Evolutionary conservation across 768 basidiomycete species (phyloP), one percentile per base, ranked within the genome.

Genomic region (Termitomyces sp.): DNA sequence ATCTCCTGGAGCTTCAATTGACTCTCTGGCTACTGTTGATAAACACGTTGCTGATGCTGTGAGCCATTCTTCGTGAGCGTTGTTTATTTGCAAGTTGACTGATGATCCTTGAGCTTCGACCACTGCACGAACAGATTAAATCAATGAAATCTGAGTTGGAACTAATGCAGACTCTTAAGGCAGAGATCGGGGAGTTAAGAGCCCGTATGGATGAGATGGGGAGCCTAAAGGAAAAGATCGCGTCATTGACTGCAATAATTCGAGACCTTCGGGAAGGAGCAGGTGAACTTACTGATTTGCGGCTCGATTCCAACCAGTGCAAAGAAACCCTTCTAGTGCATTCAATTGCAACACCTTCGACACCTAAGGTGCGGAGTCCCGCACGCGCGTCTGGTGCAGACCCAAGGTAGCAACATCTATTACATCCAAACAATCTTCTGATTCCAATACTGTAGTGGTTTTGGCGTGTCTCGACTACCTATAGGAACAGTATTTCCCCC

Each of bases 81-180:
- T 42, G 12, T 42, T 6, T 28, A n/a, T 53, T 30, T 7, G 6
- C 26, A 47, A 46, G 20, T 16, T 54, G 16, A 16, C 43, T 32
- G 47, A 40, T 64, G 56, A 56, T 47, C 49, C 59, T 36, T 50
- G 32, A 84, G 83, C 62, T 83, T 56, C 76, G 73, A 38, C 83
- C 85, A 18, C 65, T 87, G 14, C 75, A 80, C 54, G 75, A 77
- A 51, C 82, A 82, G 63, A 65, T 83, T 22, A 70, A 77, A 56
- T 68, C 72, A 3, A 72, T 84, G 52, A 78, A 76, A 65, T 65
- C 72, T 35, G 80, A 84, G 63, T 64, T 83, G 22, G 70, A 73
- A 35, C 63, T 69, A 38, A 65, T 76, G 62, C 69, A 70, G 46
- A 55, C 61, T n/a, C 64, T 75, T 14, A 70, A 72, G 57, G 60